These are phyloP conservation scores for Ampelomyces quisqualis DNA, from an alignment of 2,329 filamentous ascomycete genomes.

Conservation along the genomic window DNA sequence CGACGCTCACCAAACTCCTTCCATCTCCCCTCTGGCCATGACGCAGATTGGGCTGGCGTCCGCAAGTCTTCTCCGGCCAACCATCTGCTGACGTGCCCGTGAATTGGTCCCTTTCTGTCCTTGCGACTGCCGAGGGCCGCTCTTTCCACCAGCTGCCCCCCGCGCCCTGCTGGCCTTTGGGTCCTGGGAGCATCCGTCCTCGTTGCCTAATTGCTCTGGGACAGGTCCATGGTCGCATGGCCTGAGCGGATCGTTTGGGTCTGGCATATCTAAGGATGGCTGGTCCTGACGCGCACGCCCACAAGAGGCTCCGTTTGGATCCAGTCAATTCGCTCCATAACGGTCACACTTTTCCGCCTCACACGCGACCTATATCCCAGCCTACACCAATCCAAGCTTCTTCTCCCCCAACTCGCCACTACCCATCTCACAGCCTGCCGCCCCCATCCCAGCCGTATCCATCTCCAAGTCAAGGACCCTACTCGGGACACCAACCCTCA, in stretches of 20 bases:
- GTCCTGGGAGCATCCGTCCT: conserved; percentile 20
- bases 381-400: conserved; percentile 33
- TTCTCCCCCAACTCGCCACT: conserved; percentile 30
- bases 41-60: conserved; percentile 37
- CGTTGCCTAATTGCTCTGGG: conserved; percentile 21
- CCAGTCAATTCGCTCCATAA: conserved; percentile 41
- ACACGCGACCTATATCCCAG: conserved; percentile 34
- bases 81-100: conserved; percentile 34
- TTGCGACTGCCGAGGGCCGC: conserved; percentile 36
- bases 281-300: conserved; percentile 43
- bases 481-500: conserved; percentile 29
- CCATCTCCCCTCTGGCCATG: conserved; percentile 34
- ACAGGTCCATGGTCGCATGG: conserved; percentile 41
- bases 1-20: conserved; percentile 41
- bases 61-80: conserved; percentile 27
- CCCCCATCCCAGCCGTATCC: conserved; percentile 27
- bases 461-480: conserved; percentile 21
- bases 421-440: conserved; percentile 29
- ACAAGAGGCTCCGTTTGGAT: conserved; percentile 44
- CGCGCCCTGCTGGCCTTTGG: conserved; percentile 29
- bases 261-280: conserved; percentile 44
- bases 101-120: conserved; percentile 31
- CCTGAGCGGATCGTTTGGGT: conserved; percentile 37
- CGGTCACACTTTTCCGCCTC: conserved; percentile 35
- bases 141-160: conserved; percentile 27